Evolutionary conservation across 2,329 filamentous ascomycete genomes (phyloP), one percentile per base, ranked within the genome.

Genomic region (Dactylellina leptospora): DNA sequence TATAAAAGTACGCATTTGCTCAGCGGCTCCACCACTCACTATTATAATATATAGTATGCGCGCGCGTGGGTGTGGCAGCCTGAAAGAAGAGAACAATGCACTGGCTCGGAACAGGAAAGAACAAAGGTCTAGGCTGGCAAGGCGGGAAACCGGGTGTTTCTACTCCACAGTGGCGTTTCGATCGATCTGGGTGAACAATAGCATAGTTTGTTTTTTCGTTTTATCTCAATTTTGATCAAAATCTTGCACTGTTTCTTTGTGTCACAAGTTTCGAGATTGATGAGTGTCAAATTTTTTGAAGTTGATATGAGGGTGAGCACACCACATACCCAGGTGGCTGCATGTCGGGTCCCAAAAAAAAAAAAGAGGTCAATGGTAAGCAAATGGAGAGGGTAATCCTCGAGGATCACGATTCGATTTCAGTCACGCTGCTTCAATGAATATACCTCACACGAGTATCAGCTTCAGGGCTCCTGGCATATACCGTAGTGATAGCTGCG

Each of bases 61-160:
- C 56, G 45, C 20, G 38, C 25, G n/a, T n/a, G 42, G 38, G 45
- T 16, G 47, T 71, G 66, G 66, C 28, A 72, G 68, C 68, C 68
- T 72, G 68, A 72, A 72, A 38, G n/a, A 45, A 36, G 13, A 9
- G 22, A 4, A 58, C 28, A 60, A 64, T 72, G 68, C 68, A 64
- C 25, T 0, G n/a, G 20, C 56, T 59, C 68, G 28, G 28, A 72
- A 72, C 64, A 64, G 68, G 68, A 72, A 72, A 72, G 68, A 72
- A 62, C 48, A 72, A 72, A 63, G 48, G 23, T 44, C 48, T 72
- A 72, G 68, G 68, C 68, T 72, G 68, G 68, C 36, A 54, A 64
- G 16, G 18, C 51, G 58, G 59, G 51, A 58, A 62, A 55, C 61
- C 61, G 51, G 61, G 61, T 66, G 61, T 33, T 58, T 13, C 18